These are phyloP conservation scores for Pelargonium fulgidum DNA, from an alignment of 441 rosid species.

Conservation along the genomic window DNA sequence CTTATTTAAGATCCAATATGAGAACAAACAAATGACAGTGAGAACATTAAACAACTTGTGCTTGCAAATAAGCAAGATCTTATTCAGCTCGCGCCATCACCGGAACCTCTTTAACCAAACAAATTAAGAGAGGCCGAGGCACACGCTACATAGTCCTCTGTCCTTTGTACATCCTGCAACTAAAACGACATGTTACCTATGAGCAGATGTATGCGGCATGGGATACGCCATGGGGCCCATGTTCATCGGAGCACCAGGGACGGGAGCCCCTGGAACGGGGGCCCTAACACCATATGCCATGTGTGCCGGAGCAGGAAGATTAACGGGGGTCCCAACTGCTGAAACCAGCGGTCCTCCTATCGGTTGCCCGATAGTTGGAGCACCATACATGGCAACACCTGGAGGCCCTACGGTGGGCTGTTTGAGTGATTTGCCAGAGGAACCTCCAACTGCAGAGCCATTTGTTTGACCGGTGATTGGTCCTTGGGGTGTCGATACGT, in stretches of 20 bases:
- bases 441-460: conserved; percentile 44
- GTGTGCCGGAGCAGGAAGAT: conserved; percentile 58
- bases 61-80: conserved; percentile 32
- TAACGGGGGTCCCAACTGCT: conserved; percentile 90
- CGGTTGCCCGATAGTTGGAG: conserved; percentile 80
- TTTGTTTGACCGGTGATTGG: conserved; percentile 90
- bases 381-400: conserved; percentile 52
- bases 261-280: conserved; percentile 58
- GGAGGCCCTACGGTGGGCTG: conserved; percentile 51
- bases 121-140: conserved; percentile 5
- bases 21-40: conserved; percentile 20
- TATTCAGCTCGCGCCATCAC: conserved; percentile 26
- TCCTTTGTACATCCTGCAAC: conserved; percentile 46
- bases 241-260: conserved; percentile 76
- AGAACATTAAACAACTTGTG: conserved; percentile 22
- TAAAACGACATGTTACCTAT: conserved; percentile 45
- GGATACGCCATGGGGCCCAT: conserved; percentile 62
- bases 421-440: conserved; percentile 52
- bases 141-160: conserved; percentile 31
- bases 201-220: conserved; percentile 66
- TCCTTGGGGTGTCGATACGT: conserved; percentile 59
- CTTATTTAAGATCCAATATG: conserved; percentile 34
- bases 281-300: conserved; percentile 71
- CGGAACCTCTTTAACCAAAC: conserved; percentile 27
- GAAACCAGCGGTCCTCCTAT: conserved; percentile 75